Conservation (phyloP, 176 grass and related monocot genomes). For the Avena eriantha region DNA sequence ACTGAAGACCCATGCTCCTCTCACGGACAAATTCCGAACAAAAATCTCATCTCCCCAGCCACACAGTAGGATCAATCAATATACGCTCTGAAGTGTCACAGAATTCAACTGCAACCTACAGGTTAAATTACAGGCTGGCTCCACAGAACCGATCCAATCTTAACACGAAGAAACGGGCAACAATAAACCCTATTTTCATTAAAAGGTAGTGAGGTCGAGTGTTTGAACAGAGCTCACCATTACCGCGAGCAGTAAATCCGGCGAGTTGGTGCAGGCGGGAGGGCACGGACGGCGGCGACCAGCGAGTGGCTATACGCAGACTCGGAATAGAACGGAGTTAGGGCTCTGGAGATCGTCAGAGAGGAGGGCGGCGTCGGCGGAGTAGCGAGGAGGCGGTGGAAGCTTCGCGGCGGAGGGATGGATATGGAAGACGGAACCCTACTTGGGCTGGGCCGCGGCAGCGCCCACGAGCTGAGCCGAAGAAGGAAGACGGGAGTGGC, state of each 20-base stretch:
- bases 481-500: neutral
- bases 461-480: neutral
- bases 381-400: neutral
- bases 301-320: neutral
- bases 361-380: neutral
- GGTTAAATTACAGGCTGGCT: neutral
- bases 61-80: neutral
- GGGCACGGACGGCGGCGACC: neutral
- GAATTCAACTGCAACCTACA: neutral
- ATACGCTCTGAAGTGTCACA: neutral
- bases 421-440: slow-evolving; percentile 38
- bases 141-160: neutral
- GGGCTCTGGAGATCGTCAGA: neutral
- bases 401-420: slow-evolving; percentile 2
- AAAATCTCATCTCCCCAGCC: neutral
- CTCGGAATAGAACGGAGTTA: neutral
- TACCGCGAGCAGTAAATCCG: neutral
- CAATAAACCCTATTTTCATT: neutral
- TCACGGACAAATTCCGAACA: neutral
- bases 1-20: neutral
- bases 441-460: slow-evolving; percentile 41
- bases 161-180: neutral
- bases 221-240: slow-evolving; percentile 42
- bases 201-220: neutral
- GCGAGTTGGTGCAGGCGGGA: neutral